Conservation (phyloP, 2,329 filamentous ascomycete genomes). For the Xylogone sp. region DNA sequence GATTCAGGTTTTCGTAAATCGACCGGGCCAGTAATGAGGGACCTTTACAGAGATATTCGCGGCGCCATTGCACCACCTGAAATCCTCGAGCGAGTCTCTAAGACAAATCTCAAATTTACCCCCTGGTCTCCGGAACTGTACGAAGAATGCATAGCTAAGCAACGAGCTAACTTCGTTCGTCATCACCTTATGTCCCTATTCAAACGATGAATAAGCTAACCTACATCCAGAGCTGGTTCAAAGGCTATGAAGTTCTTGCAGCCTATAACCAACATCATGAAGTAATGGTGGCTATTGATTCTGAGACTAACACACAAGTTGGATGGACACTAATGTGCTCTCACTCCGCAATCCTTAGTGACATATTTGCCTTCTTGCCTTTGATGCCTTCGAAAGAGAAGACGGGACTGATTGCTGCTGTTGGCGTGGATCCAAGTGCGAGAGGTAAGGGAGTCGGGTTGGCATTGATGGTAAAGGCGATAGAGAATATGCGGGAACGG, state of each 20-base stretch:
- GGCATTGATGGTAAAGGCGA: conserved; percentile 37
- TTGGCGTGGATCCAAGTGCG: conserved; percentile 35
- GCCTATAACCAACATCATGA: conserved; percentile 32
- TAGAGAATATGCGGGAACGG: conserved; percentile 37
- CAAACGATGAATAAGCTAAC: not conserved
- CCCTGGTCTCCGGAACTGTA: conserved; percentile 32
- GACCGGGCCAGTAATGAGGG: conserved; percentile 24
- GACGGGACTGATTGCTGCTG: conserved; percentile 40
- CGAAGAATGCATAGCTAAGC: conserved; percentile 34
- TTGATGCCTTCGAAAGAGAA: conserved; percentile 31
- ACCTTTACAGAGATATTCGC: conserved; percentile 36
- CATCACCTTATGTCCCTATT: not conserved
- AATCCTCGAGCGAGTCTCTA: conserved; percentile 31
- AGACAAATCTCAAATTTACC: conserved; percentile 31
- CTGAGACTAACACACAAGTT: conserved; percentile 31
- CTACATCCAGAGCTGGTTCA: conserved; percentile 34
- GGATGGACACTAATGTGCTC: conserved; percentile 43
- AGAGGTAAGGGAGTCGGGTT: conserved; percentile 37
- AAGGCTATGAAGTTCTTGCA: conserved; percentile 33
- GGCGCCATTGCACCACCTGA: conserved; percentile 30
- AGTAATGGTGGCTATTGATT: conserved; percentile 38
- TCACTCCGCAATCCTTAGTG: conserved; percentile 25
- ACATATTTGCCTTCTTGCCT: conserved; percentile 37
- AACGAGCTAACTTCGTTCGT: conserved; percentile 35
- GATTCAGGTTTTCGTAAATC: conserved; percentile 17